Evolutionary conservation across 192 early-diverging fungal genomes (phyloP).

Genomic region (Mortierella alpina): DNA sequence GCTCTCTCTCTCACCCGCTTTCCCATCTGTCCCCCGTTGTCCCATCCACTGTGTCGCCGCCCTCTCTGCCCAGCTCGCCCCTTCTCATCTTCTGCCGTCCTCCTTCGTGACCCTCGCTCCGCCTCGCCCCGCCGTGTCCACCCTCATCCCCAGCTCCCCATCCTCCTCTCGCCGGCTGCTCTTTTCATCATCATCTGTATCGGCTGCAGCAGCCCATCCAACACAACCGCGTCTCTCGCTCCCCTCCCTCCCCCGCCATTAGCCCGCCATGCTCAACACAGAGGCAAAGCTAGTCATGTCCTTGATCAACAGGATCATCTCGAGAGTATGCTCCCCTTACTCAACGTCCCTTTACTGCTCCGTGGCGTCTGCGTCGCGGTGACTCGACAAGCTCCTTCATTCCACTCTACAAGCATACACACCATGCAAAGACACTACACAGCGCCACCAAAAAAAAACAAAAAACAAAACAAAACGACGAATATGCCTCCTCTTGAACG

Average conservation of each 20-base stretch:
- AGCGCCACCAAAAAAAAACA: not conserved
- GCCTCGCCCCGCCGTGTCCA: too few relatives aligned
- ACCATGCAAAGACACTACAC: not conserved
- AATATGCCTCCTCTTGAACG: not conserved
- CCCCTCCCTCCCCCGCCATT: not conserved
- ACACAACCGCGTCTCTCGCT: not conserved
- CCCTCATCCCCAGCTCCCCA: not conserved
- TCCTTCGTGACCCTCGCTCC: not conserved
- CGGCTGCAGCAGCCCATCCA: not conserved
- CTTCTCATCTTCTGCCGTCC: not conserved
- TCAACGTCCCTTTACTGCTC: not conserved
- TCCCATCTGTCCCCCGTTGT: not conserved
- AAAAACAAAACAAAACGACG: too few relatives aligned
- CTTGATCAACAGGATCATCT: constrained; percentile 45
- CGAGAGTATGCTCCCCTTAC: constrained; percentile 15
- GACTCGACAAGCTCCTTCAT: not conserved
- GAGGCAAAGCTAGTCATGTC: constrained; percentile 47
- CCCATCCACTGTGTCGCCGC: not conserved
- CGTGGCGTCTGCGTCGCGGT: not conserved
- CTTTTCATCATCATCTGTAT: not conserved
- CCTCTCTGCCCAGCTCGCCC: not conserved
- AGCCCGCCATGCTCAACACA: constrained; percentile 25
- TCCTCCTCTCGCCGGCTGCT: constrained; percentile 5
- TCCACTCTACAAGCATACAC: not conserved
- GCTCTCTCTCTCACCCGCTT: not conserved